phyloP scores from a whole-genome alignment of 1,284 basidiomycete species.

The Ganoderma boninense region DNA sequence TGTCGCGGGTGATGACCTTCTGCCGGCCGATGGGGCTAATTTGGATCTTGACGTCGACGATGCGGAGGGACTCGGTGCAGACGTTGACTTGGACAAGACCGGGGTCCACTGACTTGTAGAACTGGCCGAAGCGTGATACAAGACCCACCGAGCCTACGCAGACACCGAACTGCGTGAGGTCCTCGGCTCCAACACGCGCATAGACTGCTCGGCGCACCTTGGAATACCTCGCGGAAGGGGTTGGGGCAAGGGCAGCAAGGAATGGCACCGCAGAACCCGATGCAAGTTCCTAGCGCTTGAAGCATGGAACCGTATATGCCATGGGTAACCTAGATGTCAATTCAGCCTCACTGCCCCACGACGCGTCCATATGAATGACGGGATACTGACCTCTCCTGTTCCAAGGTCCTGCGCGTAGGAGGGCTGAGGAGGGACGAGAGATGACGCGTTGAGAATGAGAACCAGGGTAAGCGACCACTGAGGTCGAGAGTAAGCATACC shows the following conservation, averaged over 20 bases:
- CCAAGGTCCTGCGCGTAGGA: conserved; percentile 92
- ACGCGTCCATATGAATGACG: neutral
- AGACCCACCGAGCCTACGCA: conserved; percentile 84
- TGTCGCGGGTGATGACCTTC: conserved; percentile 88
- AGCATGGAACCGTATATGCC: conserved; percentile 88
- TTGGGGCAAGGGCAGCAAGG: conserved; percentile 88
- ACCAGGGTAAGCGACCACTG: conserved; percentile 33
- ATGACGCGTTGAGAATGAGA: conserved; percentile 19
- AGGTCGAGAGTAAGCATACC: conserved; percentile 48
- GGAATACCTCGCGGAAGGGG: conserved; percentile 82
- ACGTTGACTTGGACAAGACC: conserved; percentile 94
- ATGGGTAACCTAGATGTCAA: conserved; percentile 67
- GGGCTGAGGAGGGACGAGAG: conserved; percentile 54
- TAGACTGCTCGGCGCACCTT: conserved; percentile 56
- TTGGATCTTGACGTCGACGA: conserved; percentile 96
- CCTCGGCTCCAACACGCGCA: conserved; percentile 5
- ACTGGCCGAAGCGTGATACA: conserved; percentile 91
- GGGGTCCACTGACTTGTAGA: conserved; percentile 95
- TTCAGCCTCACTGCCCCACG: conserved; percentile 14
- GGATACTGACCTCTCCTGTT: conserved; percentile 55
- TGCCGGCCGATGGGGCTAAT: conserved; percentile 89
- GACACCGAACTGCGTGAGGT: neutral
- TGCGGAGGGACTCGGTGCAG: conserved; percentile 84
- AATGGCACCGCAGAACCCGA: conserved; percentile 79
- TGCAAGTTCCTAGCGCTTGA: conserved; percentile 64